These are phyloP conservation scores for Emericellopsis atlantica DNA, from an alignment of 2,329 filamentous ascomycete species.

Conservation along the genomic window DNA sequence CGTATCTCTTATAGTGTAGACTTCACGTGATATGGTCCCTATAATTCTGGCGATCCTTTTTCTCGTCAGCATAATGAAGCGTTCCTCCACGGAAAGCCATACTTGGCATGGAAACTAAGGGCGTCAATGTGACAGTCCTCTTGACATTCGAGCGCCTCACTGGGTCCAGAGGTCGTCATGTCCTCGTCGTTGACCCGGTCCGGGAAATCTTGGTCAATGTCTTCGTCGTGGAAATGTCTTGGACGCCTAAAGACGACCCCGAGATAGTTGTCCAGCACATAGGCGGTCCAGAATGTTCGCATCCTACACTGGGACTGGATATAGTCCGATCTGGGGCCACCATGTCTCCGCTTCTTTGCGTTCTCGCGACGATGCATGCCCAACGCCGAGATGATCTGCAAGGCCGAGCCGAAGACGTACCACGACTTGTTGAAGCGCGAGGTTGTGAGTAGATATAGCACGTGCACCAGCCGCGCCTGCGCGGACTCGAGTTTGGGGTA, in stretches of 20 bases:
- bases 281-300: constrained; percentile 50
- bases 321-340: constrained; percentile 9
- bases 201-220: constrained; percentile 51
- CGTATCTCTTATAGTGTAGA: constrained; percentile 24
- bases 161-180: constrained; percentile 29
- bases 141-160: constrained; percentile 11
- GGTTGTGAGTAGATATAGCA: constrained; percentile 27
- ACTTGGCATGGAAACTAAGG: constrained; percentile 30
- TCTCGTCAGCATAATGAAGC: constrained; percentile 1
- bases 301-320: constrained; percentile 24
- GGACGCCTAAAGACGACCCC: constrained; percentile 50
- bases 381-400: constrained; percentile 23
- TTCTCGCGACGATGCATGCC: constrained; percentile 26
- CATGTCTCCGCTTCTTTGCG: constrained; percentile 9
- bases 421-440: constrained; percentile 34
- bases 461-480: constrained; percentile 28
- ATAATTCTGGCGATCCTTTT: constrained; percentile 25
- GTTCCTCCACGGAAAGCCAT: background rate
- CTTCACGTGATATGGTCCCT: constrained; percentile 21
- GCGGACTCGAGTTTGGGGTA: constrained; percentile 23
- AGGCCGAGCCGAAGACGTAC: constrained; percentile 29
- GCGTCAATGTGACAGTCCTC: constrained; percentile 37
- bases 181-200: constrained; percentile 42
- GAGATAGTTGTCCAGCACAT: constrained; percentile 52
- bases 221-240: constrained; percentile 48